Percentiles rank a stretch among this genome's conserved stretches.
Conservation (phyloP, 2,329 filamentous ascomycete genomes). For the Pestalotiopsis sp. region DNA sequence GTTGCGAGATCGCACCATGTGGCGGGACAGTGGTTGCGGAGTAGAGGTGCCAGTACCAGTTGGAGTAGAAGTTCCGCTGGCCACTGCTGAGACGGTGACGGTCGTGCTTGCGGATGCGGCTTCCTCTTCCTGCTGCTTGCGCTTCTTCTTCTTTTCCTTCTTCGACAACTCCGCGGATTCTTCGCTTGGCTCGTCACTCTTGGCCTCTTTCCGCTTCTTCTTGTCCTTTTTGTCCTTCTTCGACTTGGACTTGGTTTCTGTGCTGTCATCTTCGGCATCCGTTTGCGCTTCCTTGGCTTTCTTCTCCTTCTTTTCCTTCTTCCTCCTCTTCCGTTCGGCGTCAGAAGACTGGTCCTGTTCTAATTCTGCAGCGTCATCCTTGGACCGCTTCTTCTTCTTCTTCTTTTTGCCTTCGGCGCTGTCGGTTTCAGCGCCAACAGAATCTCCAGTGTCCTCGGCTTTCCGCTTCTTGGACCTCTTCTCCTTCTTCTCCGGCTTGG, state of each 20-base stretch:
- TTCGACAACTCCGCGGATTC: slow-evolving; percentile 10
- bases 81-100: slow-evolving; percentile 20
- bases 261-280: slow-evolving; percentile 33
- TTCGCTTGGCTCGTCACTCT: background rate
- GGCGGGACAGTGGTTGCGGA: slow-evolving; percentile 58
- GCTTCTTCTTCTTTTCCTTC: slow-evolving; percentile 49
- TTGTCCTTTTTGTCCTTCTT: slow-evolving; percentile 26
- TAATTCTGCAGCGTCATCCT: slow-evolving; percentile 19
- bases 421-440: slow-evolving; percentile 36
- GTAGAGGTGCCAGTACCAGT: slow-evolving; percentile 47
- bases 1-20: slow-evolving; percentile 77
- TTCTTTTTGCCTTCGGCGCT: slow-evolving; percentile 34
- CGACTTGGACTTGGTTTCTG: slow-evolving; percentile 27
- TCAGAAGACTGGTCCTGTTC: slow-evolving; percentile 27
- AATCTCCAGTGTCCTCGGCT: slow-evolving; percentile 33
- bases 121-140: slow-evolving; percentile 42
- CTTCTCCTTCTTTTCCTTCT: slow-evolving; percentile 23
- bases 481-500: slow-evolving; percentile 32
- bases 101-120: slow-evolving; percentile 23
- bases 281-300: slow-evolving; percentile 30
- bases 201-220: slow-evolving; percentile 8
- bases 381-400: slow-evolving; percentile 40
- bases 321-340: slow-evolving; percentile 35
- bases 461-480: slow-evolving; percentile 43
- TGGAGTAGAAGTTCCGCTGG: slow-evolving; percentile 39